Conservation (phyloP, 148 eudicot genomes). For the Rhododendron ovatum region DNA sequence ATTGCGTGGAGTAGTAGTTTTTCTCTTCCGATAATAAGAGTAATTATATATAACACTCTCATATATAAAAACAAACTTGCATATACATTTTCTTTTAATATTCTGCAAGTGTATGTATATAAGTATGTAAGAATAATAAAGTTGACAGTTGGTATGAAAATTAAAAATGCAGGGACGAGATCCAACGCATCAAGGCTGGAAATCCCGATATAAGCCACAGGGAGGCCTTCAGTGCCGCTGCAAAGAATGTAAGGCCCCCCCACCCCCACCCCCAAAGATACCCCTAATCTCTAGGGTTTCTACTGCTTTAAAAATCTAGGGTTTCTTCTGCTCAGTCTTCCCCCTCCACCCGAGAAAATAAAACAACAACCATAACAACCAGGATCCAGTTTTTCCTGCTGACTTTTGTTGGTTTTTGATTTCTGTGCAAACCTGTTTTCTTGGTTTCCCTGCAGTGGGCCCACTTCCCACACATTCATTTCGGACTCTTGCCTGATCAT, state of each 20-base stretch:
- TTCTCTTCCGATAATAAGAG: too few relatives aligned
- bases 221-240: constrained; percentile 98
- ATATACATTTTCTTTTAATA: too few relatives aligned
- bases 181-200: constrained; percentile 91
- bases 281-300: background rate
- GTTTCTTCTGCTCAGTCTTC: background rate
- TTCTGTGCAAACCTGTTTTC: constrained; percentile 15
- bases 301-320: background rate
- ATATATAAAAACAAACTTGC: too few relatives aligned
- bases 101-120: too few relatives aligned
- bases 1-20: background rate
- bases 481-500: constrained; percentile 91
- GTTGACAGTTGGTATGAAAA: background rate
- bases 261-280: background rate
- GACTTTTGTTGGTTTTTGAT: constrained; percentile 4
- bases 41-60: too few relatives aligned
- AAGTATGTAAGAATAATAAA: background rate
- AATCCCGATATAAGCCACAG: constrained; percentile 92
- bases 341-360: background rate
- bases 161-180: constrained; percentile 64
- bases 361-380: background rate
- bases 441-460: constrained; percentile 61
- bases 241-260: constrained; percentile 67
- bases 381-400: constrained; percentile 5
- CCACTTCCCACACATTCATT: constrained; percentile 95